Percentiles rank a stretch among this genome's conserved stretches.
These are phyloP conservation scores for Calcarisporium arbuscula DNA, from an alignment of 2,329 filamentous ascomycete genomes.

Conservation along the genomic window DNA sequence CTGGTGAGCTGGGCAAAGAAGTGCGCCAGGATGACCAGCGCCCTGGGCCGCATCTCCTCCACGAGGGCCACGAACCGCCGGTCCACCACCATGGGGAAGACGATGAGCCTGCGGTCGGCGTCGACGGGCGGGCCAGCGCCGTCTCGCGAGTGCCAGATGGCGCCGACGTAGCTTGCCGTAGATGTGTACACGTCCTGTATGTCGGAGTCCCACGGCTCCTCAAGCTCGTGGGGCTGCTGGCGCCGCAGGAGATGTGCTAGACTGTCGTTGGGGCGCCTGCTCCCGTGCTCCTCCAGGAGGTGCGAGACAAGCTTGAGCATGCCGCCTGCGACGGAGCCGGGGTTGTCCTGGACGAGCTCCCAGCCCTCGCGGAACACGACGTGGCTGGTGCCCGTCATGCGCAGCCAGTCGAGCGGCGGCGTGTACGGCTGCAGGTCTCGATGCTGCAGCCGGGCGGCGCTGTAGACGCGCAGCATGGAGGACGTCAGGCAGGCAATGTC, in stretches of 20 bases:
- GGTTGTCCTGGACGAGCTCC: slow-evolving; percentile 5
- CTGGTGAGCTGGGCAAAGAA: slow-evolving; percentile 14
- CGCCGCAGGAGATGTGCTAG: slow-evolving; percentile 11
- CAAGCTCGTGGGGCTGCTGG: slow-evolving; percentile 8
- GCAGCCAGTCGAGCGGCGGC: slow-evolving; percentile 15
- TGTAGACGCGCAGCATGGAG: slow-evolving; percentile 13
- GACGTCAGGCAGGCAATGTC: slow-evolving; percentile 13
- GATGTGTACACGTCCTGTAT: slow-evolving; percentile 13
- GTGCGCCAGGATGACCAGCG: slow-evolving; percentile 16
- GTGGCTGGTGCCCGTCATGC: slow-evolving; percentile 13
- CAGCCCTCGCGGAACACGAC: slow-evolving; percentile 11
- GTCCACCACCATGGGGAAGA: slow-evolving; percentile 15
- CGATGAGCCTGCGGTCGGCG: slow-evolving; percentile 10
- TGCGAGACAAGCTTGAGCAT: slow-evolving; percentile 8
- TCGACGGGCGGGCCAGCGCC: slow-evolving; percentile 1
- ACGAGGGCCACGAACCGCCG: slow-evolving; percentile 13
- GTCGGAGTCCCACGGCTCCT: slow-evolving; percentile 10
- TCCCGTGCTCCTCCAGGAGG: slow-evolving; percentile 8
- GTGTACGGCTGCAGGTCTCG: slow-evolving; percentile 12
- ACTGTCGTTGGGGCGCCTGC: slow-evolving; percentile 1
- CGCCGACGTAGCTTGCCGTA: slow-evolving; percentile 13
- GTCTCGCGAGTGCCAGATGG: slow-evolving; percentile 12
- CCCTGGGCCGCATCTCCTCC: slow-evolving; percentile 14
- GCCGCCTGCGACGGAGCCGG: slow-evolving; percentile 6
- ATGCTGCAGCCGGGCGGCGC: slow-evolving; percentile 11